phyloP scores from a whole-genome alignment of 805 yeast species.

The Candida palmyrensis region DNA sequence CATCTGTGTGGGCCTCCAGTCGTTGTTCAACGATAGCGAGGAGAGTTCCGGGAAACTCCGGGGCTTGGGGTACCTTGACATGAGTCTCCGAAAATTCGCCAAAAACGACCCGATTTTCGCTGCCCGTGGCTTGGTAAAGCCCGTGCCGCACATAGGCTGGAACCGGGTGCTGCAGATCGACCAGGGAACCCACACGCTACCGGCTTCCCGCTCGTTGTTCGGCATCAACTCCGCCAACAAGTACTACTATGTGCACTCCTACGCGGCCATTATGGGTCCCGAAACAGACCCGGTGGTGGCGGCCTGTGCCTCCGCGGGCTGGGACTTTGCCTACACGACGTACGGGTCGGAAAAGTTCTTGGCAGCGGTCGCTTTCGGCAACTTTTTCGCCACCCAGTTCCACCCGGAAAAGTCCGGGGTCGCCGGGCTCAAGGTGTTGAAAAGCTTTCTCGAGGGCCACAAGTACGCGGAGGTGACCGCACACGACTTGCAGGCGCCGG shows the following conservation, averaged over 20 bases:
- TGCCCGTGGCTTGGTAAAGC: constrained; percentile 42
- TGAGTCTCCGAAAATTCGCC: constrained; percentile 51
- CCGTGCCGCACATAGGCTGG: constrained; percentile 99
- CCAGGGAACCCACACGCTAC: constrained; percentile 17
- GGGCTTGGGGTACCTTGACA: constrained; percentile 45
- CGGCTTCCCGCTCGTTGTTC: constrained; percentile 37
- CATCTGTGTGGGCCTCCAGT: constrained; percentile 93
- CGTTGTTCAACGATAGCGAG: constrained; percentile 69
- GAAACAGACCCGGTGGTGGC: constrained; percentile 21
- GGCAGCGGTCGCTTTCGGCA: constrained; percentile 73
- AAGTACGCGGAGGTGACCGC: constrained; percentile 19
- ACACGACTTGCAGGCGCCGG: constrained; percentile 15
- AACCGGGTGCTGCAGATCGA: constrained; percentile 42
- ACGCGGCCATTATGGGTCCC: constrained; percentile 62
- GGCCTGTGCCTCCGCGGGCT: constrained; percentile 33
- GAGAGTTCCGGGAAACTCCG: constrained; percentile 60
- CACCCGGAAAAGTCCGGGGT: constrained; percentile 98
- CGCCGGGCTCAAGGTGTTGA: constrained; percentile 78
- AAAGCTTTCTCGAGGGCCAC: constrained; percentile 57
- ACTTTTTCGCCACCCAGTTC: constrained; percentile 92
- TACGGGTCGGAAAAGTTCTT: constrained; percentile 79
- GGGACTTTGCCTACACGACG: constrained; percentile 68
- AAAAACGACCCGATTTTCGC: constrained; percentile 28
- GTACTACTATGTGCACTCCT: constrained; percentile 94
- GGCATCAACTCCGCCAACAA: constrained; percentile 63